Evolutionary conservation across 2,329 filamentous ascomycete species (phyloP).

Genomic region (Diplodia sapinea): DNA sequence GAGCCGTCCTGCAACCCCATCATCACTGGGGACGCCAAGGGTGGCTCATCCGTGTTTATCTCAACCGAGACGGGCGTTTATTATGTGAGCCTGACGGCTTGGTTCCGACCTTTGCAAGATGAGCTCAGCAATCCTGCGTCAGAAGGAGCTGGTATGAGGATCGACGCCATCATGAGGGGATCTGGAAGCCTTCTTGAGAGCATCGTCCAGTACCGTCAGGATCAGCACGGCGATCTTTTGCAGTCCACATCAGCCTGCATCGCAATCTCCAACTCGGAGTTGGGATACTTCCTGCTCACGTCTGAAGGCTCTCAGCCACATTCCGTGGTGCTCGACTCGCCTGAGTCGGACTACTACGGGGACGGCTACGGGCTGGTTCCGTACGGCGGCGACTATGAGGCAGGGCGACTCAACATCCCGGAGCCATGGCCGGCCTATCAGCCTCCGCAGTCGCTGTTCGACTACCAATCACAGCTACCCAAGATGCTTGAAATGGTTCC

Average conservation of each 20-base stretch:
- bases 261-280: conserved; percentile 61
- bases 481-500: conserved; percentile 64
- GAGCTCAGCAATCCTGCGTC: conserved; percentile 59
- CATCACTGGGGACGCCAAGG: conserved; percentile 62
- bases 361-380: conserved; percentile 51
- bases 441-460: conserved; percentile 63
- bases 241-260: conserved; percentile 51
- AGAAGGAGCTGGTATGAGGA: conserved; percentile 61
- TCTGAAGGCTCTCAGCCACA: conserved; percentile 55
- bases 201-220: conserved; percentile 45
- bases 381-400: conserved; percentile 55
- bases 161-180: conserved; percentile 61
- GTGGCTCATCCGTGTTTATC: conserved; percentile 65
- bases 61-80: conserved; percentile 61
- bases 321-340: conserved; percentile 59
- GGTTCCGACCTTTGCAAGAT: conserved; percentile 62
- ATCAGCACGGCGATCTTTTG: conserved; percentile 41
- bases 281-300: conserved; percentile 64
- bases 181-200: conserved; percentile 56
- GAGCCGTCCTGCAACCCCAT: conserved; percentile 54
- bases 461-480: conserved; percentile 62
- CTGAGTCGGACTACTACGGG: conserved; percentile 42
- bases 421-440: conserved; percentile 72
- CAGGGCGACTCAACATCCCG: conserved; percentile 20
- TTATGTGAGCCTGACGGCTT: conserved; percentile 62